Conservation (phyloP, 139 green algal genomes). For the Ostreobium quekettii region DNA sequence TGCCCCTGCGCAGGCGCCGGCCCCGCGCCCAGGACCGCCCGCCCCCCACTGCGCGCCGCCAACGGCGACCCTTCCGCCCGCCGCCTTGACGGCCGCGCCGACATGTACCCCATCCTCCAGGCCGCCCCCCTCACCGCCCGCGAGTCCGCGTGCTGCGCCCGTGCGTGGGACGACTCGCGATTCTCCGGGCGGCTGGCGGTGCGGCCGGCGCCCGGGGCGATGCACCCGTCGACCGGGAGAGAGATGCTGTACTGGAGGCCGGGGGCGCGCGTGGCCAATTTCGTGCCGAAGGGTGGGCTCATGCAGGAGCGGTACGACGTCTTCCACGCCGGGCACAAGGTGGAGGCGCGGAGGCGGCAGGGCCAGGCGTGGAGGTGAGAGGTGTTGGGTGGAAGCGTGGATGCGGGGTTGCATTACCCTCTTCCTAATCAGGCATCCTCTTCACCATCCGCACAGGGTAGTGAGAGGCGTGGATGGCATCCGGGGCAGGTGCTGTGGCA, state of each 20-base stretch:
- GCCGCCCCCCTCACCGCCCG: not conserved
- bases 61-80: not conserved
- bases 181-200: not conserved
- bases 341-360: not conserved
- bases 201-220: no score
- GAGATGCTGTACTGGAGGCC: constrained; percentile 1
- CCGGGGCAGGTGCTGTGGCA: no score
- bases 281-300: not conserved
- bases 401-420: no score
- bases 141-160: not conserved
- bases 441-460: no score
- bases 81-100: not conserved
- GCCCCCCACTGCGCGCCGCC: not conserved
- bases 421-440: no score
- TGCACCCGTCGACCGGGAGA: not conserved
- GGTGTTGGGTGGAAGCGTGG: no score
- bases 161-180: not conserved
- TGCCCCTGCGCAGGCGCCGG: not conserved
- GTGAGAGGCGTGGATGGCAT: no score
- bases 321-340: not conserved
- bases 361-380: constrained; percentile 26
- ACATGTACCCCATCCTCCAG: not conserved
- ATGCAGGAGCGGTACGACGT: not conserved
- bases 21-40: not conserved
- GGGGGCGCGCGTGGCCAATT: not conserved